phyloP scores from a whole-genome alignment of 1,284 basidiomycete species.

The Caloboletus inedulis region DNA sequence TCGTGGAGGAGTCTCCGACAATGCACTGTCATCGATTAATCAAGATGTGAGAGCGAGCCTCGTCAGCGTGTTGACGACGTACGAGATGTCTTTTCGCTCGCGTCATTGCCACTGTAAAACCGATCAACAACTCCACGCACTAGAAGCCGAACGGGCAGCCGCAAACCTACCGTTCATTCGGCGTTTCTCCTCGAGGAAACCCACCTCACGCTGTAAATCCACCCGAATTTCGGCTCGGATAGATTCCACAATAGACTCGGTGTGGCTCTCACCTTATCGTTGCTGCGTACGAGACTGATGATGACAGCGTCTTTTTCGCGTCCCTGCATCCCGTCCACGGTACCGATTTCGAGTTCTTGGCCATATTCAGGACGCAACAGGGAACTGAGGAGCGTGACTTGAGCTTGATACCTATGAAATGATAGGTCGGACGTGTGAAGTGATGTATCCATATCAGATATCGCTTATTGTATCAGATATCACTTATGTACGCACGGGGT shows the following conservation, averaged over 20 bases:
- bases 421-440: conserved; percentile 9
- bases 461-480: no score
- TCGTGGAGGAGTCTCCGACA: conserved; percentile 88
- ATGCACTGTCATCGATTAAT: conserved; percentile 57
- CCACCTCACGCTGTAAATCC: conserved; percentile 70
- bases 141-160: not conserved
- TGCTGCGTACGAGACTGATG: conserved; percentile 86
- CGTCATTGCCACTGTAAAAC: conserved; percentile 82
- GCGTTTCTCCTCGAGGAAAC: conserved; percentile 88
- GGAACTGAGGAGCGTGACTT: conserved; percentile 77
- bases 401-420: conserved; percentile 75
- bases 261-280: conserved; percentile 54
- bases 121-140: not conserved
- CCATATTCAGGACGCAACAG: conserved; percentile 68
- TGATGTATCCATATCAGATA: no score
- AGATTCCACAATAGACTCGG: conserved; percentile 30
- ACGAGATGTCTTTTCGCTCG: conserved; percentile 87
- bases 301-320: conserved; percentile 89
- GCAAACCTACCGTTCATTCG: conserved; percentile 72
- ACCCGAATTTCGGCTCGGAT: not conserved
- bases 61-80: conserved; percentile 4
- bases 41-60: no score
- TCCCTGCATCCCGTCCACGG: conserved; percentile 92
- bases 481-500: conserved; percentile 65
- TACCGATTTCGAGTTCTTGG: conserved; percentile 80